Base-by-base conservation (phyloP, 2,329 filamentous ascomycete species). In the Sporothrix variecibatus region DNA sequence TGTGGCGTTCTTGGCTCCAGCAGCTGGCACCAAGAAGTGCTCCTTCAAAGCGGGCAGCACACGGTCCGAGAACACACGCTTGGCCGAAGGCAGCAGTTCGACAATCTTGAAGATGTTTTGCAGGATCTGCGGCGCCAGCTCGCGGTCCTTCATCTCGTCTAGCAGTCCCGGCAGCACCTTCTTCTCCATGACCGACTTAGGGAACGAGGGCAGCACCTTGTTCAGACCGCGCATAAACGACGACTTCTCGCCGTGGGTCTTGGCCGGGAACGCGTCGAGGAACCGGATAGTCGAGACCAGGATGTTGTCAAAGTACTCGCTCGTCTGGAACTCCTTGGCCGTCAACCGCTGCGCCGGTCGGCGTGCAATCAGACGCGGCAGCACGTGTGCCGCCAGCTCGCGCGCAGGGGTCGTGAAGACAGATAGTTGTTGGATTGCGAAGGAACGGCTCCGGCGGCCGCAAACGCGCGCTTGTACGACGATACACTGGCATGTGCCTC, bases 211-310 rank as follows among this genome's bases (percentile, higher is more conserved):
- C 73, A 99, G 83, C 12, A 99, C 94, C 72, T 94, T 92, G 77
- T 92, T 91, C 11, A 99, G 85, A 0, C 96, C 96, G 72, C 94
- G 90, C 88, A 99, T 89, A 81, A 99, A 99, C 74, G 94, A 92
- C 7, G 92, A 88, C 81, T 99, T 99, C 80, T 99, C 96, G 76
- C 90, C 93, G 0, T 93, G 88, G 1, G 94, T 97, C 84, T 99
- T 99, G 46, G 94, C 93, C 0, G 96, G 95, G 75, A 99, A 90
- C 0, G 91, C 89, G 78, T 99, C 96, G 34, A 99, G 85, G 80
- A 99, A 99, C 15, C 96, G 93, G 76, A 99, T 97, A 0, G 96
- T 98, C 0, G 95, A 97, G 28, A 99, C 94, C 4, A 99, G 86
- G 64, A 98, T 93, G 79, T 98, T 99, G 83, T 99, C 94, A 81